These are phyloP conservation scores for Talaromyces sp. DNA, from an alignment of 2,329 filamentous ascomycete species.

Conservation along the genomic window DNA sequence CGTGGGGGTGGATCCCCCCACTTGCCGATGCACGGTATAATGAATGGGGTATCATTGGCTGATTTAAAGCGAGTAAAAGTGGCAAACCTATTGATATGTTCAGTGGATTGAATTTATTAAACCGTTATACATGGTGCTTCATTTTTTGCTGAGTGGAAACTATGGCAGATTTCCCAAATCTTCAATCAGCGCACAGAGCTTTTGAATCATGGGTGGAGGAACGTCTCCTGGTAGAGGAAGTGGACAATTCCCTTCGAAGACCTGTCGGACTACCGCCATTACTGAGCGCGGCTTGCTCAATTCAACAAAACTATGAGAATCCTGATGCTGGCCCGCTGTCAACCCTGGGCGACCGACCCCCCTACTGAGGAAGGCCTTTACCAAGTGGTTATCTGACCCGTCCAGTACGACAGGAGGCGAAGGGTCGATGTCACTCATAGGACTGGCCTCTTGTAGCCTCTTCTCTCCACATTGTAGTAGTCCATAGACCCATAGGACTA, in stretches of 20 bases:
- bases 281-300: slow-evolving; percentile 13
- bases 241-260: slow-evolving; percentile 19
- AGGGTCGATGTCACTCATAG: slow-evolving; percentile 6
- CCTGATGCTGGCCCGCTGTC: slow-evolving; percentile 7
- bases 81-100: too few species aligned
- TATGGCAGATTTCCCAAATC: slow-evolving; percentile 17
- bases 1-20: slow-evolving; percentile 13
- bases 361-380: slow-evolving; percentile 8
- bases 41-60: background rate
- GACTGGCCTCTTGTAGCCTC: slow-evolving; percentile 4
- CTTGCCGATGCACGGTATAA: slow-evolving; percentile 7
- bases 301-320: slow-evolving; percentile 11
- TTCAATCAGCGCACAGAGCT: slow-evolving; percentile 18
- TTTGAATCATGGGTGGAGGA: slow-evolving; percentile 18
- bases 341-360: slow-evolving; percentile 16
- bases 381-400: slow-evolving; percentile 4
- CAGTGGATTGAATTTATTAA: too few species aligned
- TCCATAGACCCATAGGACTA: slow-evolving; percentile 20
- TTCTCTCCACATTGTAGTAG: slow-evolving; percentile 14
- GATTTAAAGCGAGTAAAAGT: background rate
- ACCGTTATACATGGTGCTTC: too few species aligned
- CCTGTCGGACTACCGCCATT: slow-evolving; percentile 13
- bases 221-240: slow-evolving; percentile 9
- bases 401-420: slow-evolving; percentile 8
- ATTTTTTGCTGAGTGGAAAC: background rate